Evolutionary conservation across 2,329 filamentous ascomycete genomes (phyloP), one percentile per base, ranked within the genome.

Genomic region (Aspergillus tanneri): DNA sequence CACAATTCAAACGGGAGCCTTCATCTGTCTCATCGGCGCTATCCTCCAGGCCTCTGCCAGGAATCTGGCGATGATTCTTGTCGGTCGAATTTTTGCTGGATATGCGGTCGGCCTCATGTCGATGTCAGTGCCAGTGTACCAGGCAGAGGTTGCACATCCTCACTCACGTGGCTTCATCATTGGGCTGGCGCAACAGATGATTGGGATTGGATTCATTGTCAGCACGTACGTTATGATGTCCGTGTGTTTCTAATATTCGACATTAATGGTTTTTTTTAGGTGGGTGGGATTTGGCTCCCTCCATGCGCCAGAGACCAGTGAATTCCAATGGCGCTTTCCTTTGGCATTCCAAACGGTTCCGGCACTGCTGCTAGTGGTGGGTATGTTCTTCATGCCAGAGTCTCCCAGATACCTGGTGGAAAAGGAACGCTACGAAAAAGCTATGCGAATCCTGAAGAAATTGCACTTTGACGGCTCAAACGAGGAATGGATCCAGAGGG

Each of bases 91-190:
- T 45, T 62, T 78, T 30, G 75, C 73, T 11, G 76, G 77, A 10
- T 64, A 75, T 43, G 76, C 73, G 4, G 70, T 79, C 10, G 76
- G 76, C 22, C 59, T 75, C 41, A 63, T 77, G 53, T 74, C 70
- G 9, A 73, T 72, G 60, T 70, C 72, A 4, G 79, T 85, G 2
- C 83, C 82, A 3, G 76, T 82, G 25, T 86, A 86, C 61, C 82
- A 84, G 49, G 79, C 82, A 8, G 83, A 86, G 61, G 77, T 80
- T 45, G 81, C 82, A 0, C 74, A 81, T 55, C 75, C 81, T 0
- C 77, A 77, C 2, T 81, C 77, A 44, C 76, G 83, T 57, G 82
- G 82, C 6, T 61, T 70, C 38, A 67, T 75, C 12, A 67, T 71
- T 23, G 72, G 72, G 4, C 49, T 75, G 6, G 56, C 72, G 18